Conservation (phyloP, 768 basidiomycete genomes). For the Sutorius australiensis region DNA sequence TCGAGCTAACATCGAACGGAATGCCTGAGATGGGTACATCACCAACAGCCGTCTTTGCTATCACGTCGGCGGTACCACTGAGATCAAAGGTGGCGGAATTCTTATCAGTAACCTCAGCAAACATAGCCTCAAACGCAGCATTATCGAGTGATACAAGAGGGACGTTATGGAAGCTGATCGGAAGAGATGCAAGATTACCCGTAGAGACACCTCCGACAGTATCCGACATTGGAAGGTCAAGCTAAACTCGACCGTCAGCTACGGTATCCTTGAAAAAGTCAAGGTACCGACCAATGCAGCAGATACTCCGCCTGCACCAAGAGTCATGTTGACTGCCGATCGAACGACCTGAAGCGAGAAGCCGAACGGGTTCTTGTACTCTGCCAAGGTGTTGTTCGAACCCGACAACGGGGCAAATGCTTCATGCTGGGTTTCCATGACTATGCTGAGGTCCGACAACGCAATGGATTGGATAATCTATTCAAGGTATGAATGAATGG, state of each 20-base stretch:
- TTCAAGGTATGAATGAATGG: not conserved
- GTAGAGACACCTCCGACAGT: conserved; percentile 64
- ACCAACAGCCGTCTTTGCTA: conserved; percentile 59
- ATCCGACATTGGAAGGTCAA: conserved; percentile 46
- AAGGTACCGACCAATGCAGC: conserved; percentile 46
- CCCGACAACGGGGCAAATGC: conserved; percentile 58
- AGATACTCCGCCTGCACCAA: conserved; percentile 45
- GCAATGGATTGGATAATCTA: conserved; percentile 63
- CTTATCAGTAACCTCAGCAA: conserved; percentile 55
- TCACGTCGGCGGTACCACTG: conserved; percentile 55
- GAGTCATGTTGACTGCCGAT: conserved; percentile 50
- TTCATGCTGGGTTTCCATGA: conserved; percentile 48
- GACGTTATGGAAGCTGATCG: conserved; percentile 52
- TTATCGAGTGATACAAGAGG: conserved; percentile 55
- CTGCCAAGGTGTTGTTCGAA: conserved; percentile 51
- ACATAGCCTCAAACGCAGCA: conserved; percentile 51
- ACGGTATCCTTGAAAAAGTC: not conserved
- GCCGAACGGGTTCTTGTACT: conserved; percentile 73
- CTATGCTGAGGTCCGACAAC: conserved; percentile 53
- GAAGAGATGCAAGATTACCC: conserved; percentile 59
- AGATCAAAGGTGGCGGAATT: conserved; percentile 44
- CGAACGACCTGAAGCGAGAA: conserved; percentile 65
- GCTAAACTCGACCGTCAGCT: conserved; percentile 30
- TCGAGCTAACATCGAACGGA: conserved; percentile 56
- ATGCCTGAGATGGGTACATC: conserved; percentile 63